phyloP scores from a whole-genome alignment of 805 yeast species.

The Pichia californica region DNA sequence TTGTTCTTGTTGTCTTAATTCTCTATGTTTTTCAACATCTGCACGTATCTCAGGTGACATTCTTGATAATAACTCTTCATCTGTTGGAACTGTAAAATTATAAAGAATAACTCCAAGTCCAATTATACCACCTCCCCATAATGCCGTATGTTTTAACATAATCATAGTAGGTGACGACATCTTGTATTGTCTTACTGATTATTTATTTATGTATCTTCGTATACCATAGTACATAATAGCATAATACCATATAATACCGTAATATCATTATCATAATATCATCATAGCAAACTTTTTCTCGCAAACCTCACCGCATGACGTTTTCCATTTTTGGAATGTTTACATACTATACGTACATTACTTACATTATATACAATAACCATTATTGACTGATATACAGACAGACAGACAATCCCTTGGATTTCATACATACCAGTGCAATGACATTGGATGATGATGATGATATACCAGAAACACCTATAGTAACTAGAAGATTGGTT shows the following conservation, averaged over 20 bases:
- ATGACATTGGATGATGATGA: constrained; percentile 1
- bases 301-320: too few relatives aligned
- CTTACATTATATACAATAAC: too few relatives aligned
- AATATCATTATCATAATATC: too few relatives aligned
- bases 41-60: constrained; percentile 80
- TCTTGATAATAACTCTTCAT: constrained; percentile 64
- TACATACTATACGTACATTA: too few relatives aligned
- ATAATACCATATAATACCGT: too few relatives aligned
- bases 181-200: not conserved
- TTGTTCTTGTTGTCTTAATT: constrained; percentile 61
- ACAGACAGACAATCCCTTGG: too few relatives aligned
- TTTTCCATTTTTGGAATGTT: too few relatives aligned
- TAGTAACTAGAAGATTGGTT: not conserved
- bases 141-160: constrained; percentile 25
- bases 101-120: constrained; percentile 66
- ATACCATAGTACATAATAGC: too few relatives aligned
- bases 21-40: constrained; percentile 61
- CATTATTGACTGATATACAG: too few relatives aligned
- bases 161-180: constrained; percentile 11
- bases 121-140: constrained; percentile 58
- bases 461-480: not conserved
- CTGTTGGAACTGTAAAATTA: constrained; percentile 78
- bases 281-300: too few relatives aligned
- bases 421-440: too few relatives aligned
- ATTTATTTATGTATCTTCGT: not conserved